Conservation (phyloP, 2,329 filamentous ascomycete genomes). For the Fusarium pilosicola region DNA sequence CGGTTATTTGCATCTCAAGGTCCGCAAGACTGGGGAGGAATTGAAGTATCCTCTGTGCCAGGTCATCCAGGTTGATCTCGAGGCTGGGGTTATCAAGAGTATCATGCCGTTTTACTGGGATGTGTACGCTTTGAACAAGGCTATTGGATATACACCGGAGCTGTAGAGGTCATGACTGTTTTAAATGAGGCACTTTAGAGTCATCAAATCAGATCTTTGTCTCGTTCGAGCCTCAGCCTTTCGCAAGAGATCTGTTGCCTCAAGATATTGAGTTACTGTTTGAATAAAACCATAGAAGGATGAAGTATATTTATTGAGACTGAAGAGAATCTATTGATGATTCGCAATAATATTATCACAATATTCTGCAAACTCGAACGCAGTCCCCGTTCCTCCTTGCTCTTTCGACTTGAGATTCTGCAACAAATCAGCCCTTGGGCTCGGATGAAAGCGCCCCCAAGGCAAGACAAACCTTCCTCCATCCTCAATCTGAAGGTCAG, state of each 20-base stretch:
- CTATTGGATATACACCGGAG: slow-evolving; percentile 30
- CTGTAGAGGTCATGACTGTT: neutral
- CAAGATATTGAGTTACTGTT: accelerated
- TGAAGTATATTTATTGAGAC: neutral
- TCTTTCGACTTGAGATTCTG: slow-evolving; percentile 8
- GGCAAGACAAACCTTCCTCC: slow-evolving; percentile 20
- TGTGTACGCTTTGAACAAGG: slow-evolving; percentile 41
- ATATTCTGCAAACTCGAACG: slow-evolving; percentile 16
- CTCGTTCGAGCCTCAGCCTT: too few relatives aligned
- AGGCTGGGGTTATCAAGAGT: slow-evolving; percentile 45
- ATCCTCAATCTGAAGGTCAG: slow-evolving; percentile 12
- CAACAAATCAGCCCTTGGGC: slow-evolving; percentile 9
- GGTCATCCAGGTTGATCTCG: slow-evolving; percentile 46
- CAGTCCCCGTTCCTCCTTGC: slow-evolving; percentile 11
- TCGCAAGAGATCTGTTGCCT: too few relatives aligned
- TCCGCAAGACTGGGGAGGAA: slow-evolving; percentile 46
- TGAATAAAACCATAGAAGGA: too few relatives aligned
- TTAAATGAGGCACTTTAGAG: too few relatives aligned
- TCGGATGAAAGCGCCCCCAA: slow-evolving; percentile 15
- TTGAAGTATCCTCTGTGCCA: slow-evolving; percentile 46
- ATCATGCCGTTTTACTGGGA: slow-evolving; percentile 52
- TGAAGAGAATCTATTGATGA: neutral
- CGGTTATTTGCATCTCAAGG: slow-evolving; percentile 42
- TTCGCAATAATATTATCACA: slow-evolving; percentile 6
- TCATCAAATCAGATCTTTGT: too few relatives aligned